A percentile compares a stretch with the other conserved stretches of the same genome.
These are phyloP conservation scores for Diplogelasinospora grovesii DNA, from an alignment of 495 filamentous ascomycete species.

Conservation along the genomic window DNA sequence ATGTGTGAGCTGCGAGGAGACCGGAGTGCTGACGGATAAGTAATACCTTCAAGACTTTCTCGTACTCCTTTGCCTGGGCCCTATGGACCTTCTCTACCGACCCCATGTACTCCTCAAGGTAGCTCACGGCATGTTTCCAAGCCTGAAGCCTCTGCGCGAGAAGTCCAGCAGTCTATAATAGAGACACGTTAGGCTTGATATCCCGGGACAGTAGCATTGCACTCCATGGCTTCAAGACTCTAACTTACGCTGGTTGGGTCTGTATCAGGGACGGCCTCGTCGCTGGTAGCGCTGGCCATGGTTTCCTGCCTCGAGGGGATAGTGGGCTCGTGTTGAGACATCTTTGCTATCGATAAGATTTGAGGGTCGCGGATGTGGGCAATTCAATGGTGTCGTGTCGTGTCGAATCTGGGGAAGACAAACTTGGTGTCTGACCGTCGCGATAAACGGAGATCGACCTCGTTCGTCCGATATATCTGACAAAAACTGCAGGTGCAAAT, in stretches of 20 bases:
- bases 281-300: constrained; percentile 43
- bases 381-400: too few species aligned
- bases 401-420: too few species aligned
- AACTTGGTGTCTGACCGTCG: too few species aligned
- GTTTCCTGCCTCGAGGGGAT: constrained; percentile 54
- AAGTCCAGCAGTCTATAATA: constrained; percentile 58
- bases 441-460: too few species aligned
- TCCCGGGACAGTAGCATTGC: neutral
- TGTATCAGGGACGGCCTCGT: constrained; percentile 62
- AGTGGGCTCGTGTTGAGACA: constrained; percentile 7
- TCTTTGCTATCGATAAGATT: too few species aligned
- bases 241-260: constrained; percentile 68
- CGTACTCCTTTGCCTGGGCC: constrained; percentile 85
- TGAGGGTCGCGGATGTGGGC: too few species aligned
- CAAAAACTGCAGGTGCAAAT: too few species aligned
- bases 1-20: neutral
- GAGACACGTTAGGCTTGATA: too few species aligned
- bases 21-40: neutral
- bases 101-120: constrained; percentile 82
- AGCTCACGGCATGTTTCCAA: constrained; percentile 89
- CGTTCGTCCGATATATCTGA: too few species aligned
- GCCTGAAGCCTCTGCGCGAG: constrained; percentile 81
- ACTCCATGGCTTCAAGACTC: neutral
- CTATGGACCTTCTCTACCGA: constrained; percentile 79
- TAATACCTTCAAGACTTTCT: constrained; percentile 81